Evolutionary conservation across 805 yeast genomes (phyloP), one percentile per base, ranked within the genome.

Genomic region (Cyberlindnera suaveolens): DNA sequence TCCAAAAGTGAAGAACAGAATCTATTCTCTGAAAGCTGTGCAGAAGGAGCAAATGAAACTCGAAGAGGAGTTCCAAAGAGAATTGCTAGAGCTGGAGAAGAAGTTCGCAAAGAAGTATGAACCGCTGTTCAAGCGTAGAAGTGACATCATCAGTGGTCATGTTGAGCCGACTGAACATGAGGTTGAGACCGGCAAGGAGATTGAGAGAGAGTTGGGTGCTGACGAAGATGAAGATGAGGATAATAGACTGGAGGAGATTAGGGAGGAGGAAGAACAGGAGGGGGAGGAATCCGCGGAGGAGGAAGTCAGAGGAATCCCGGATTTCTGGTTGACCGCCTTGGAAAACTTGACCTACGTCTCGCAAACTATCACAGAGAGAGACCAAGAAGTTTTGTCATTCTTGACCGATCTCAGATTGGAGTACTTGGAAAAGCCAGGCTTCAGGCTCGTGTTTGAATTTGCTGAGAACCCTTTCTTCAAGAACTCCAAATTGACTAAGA

Each of bases 281-380:
- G 71, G 62, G 16, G 68, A 64, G 10, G 73, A 65, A 4, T 69
- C 62, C 9, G 67, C 64, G 16, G 75, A 65, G 29, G 61, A 58
- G 1, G 71, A 63, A 27, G 66, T 71, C 39, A 72, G 71, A 48
- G 99, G 99, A 50, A 78, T 93, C 53, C 98, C 99, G 45, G 80
- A 85, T 39, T 93, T 93, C 73, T 93, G 99, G 99, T 74, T 91
- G 57, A 93, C 98, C 16, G 95, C 98, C 6, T 71, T 93, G 65
- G 91, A 85, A 64, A 93, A 90, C 67, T 71, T 93, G 54, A 78
- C 80, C 26, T 80, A 85, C 26, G 78, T 90, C 39, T 77, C 88
- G 30, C 95, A 89, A 49, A 80, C 87, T 51, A 85, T 93, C 55
- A 79, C 93, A 36, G 96, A 88, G 43, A 78, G 95, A 59, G 99